Percentiles rank a stretch among this genome's conserved stretches.
Conservation (phyloP, 345 rosid species). For the Mangifera indica region DNA sequence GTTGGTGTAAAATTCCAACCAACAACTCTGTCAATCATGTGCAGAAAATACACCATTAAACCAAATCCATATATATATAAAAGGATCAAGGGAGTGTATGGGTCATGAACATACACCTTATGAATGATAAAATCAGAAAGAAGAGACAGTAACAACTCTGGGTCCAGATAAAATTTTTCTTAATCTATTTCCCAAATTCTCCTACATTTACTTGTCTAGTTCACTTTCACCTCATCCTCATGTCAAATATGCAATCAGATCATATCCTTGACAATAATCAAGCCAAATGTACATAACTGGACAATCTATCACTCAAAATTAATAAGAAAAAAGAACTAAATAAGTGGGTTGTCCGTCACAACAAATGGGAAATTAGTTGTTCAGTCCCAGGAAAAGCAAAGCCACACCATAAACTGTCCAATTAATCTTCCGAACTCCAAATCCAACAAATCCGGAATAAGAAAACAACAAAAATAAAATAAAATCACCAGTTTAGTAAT, state of each 20-base stretch:
- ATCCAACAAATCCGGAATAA: neutral
- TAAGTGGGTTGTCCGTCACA: neutral
- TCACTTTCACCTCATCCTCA: neutral
- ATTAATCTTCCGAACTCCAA: neutral
- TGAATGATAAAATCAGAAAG: conserved; percentile 1
- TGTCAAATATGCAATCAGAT: too few species aligned
- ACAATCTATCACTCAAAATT: neutral
- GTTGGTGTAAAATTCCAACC: neutral
- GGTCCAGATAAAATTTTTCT: neutral
- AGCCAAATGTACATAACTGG: neutral
- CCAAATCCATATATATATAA: neutral
- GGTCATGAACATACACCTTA: neutral
- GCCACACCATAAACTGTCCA: too few species aligned
- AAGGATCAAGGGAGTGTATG: neutral
- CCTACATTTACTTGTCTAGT: neutral
- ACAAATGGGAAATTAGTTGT: neutral
- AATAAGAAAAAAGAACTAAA: neutral
- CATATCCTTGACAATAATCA: neutral
- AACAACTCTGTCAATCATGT: neutral
- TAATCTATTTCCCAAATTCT: neutral
- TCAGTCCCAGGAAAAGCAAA: too few species aligned
- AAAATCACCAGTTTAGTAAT: neutral
- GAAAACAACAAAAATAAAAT: neutral
- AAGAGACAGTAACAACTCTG: neutral
- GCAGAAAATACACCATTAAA: neutral